Percentiles rank a stretch among this genome's conserved stretches.
phyloP scores from a whole-genome alignment of 225 moss, liverwort and hornwort genomes.

The Asterella californica region DNA sequence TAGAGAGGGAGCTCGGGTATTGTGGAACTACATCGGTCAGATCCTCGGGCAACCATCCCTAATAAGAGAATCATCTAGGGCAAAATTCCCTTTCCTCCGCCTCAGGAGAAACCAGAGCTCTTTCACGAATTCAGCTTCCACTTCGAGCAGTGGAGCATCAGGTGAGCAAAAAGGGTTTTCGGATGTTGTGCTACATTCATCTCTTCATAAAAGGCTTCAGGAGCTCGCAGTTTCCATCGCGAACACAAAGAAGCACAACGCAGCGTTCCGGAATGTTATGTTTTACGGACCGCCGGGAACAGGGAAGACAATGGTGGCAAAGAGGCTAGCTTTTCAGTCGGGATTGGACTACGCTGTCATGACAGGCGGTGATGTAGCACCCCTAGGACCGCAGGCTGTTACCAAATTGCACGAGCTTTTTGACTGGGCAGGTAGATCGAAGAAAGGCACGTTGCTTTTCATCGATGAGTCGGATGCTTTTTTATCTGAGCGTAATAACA shows the following conservation, averaged over 20 bases:
- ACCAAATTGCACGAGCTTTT: constrained; percentile 96
- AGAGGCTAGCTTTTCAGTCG: constrained; percentile 82
- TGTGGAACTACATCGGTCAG: constrained; percentile 86
- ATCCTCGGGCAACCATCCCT: constrained; percentile 83
- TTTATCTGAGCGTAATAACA: constrained; percentile 81
- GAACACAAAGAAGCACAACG: constrained; percentile 72
- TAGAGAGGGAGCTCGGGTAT: constrained; percentile 94
- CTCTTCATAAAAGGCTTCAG: constrained; percentile 67
- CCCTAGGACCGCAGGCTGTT: constrained; percentile 80
- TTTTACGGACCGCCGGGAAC: constrained; percentile 98
- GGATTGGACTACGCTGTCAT: constrained; percentile 96
- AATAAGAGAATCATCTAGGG: constrained; percentile 79
- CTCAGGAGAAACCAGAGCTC: constrained; percentile 39
- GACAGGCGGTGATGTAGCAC: constrained; percentile 98
- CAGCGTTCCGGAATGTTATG: constrained; percentile 83
- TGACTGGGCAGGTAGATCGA: constrained; percentile 84
- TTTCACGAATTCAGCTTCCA: constrained; percentile 14
- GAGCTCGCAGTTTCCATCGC: constrained; percentile 76
- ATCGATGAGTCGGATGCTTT: constrained; percentile 99
- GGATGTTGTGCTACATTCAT: constrained; percentile 70
- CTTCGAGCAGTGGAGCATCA: constrained; percentile 47
- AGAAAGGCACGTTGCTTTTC: constrained; percentile 80
- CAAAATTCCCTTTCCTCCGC: constrained; percentile 59
- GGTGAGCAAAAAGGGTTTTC: constrained; percentile 55
- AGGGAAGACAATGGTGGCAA: constrained; percentile 99